phyloP scores from a whole-genome alignment of 2,329 filamentous ascomycete species.

The Sclerotinia spermophila region DNA sequence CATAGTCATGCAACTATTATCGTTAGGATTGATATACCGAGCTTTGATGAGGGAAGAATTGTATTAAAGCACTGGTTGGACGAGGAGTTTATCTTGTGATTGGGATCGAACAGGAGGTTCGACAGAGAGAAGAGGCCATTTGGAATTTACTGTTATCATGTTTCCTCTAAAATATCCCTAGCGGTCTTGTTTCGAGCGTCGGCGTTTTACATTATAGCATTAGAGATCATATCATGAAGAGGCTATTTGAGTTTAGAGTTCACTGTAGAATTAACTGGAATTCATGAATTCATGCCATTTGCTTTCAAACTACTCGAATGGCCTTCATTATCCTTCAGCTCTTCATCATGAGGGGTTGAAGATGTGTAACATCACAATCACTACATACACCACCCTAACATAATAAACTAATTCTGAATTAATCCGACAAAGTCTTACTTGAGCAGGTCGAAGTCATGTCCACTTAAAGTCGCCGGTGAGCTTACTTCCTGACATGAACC shows the following conservation, averaged over 20 bases:
- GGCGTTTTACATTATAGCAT: constrained; percentile 16
- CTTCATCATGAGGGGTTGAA: background rate
- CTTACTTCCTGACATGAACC: background rate
- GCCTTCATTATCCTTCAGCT: no score
- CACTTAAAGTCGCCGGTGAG: background rate
- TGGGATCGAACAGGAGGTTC: background rate
- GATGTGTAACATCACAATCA: background rate
- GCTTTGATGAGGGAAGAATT: constrained; percentile 71
- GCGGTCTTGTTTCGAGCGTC: background rate
- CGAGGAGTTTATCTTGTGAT: constrained; percentile 56
- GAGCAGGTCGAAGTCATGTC: background rate
- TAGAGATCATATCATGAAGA: background rate
- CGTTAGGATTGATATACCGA: constrained; percentile 63
- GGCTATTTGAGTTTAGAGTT: background rate
- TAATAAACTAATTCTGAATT: background rate
- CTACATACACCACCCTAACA: background rate
- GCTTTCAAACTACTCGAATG: background rate
- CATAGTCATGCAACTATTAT: constrained; percentile 92
- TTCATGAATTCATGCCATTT: background rate
- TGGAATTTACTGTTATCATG: background rate
- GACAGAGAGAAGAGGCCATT: background rate
- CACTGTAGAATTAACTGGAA: background rate
- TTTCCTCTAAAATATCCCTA: background rate
- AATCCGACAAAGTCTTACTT: background rate
- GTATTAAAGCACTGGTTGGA: constrained; percentile 80